These are phyloP conservation scores for Cymbidium sinense DNA, from an alignment of 106 monocot genomes.

Conservation along the genomic window DNA sequence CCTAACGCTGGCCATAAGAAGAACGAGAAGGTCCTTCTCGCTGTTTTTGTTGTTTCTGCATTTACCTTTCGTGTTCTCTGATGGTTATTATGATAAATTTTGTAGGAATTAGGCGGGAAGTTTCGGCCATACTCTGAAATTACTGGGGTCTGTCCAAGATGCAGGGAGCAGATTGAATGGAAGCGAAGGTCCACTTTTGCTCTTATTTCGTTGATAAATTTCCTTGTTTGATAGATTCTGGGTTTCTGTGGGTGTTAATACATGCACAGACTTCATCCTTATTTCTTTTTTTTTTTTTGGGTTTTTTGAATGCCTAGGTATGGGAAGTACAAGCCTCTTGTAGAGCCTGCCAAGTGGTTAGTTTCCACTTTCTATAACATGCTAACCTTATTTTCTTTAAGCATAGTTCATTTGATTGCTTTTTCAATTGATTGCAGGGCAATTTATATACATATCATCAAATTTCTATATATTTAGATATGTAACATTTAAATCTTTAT, in stretches of 20 bases:
- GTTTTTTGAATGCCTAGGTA: constrained; percentile 39
- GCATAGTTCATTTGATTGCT: neutral
- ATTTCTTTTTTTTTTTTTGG: neutral
- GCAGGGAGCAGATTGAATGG: constrained; percentile 93
- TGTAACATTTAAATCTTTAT: too few species aligned
- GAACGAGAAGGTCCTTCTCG: constrained; percentile 57
- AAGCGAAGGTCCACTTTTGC: constrained; percentile 42
- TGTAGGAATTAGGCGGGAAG: constrained; percentile 71
- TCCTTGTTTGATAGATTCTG: neutral
- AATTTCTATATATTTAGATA: too few species aligned
- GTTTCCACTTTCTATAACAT: neutral
- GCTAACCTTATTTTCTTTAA: neutral
- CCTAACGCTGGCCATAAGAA: constrained; percentile 64
- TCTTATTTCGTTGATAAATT: neutral
- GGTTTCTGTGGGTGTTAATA: neutral
- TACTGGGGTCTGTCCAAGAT: constrained; percentile 82
- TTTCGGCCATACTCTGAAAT: constrained; percentile 70
- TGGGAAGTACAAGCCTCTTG: constrained; percentile 89
- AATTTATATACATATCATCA: too few species aligned
- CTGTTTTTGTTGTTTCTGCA: neutral
- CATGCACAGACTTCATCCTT: neutral
- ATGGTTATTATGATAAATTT: neutral
- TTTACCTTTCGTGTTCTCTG: neutral
- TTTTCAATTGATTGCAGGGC: neutral
- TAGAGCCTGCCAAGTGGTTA: constrained; percentile 91